Percentiles rank a stretch among this genome's conserved stretches.
Conservation (phyloP, 805 yeast genomes). For the Starmerella sp. region DNA sequence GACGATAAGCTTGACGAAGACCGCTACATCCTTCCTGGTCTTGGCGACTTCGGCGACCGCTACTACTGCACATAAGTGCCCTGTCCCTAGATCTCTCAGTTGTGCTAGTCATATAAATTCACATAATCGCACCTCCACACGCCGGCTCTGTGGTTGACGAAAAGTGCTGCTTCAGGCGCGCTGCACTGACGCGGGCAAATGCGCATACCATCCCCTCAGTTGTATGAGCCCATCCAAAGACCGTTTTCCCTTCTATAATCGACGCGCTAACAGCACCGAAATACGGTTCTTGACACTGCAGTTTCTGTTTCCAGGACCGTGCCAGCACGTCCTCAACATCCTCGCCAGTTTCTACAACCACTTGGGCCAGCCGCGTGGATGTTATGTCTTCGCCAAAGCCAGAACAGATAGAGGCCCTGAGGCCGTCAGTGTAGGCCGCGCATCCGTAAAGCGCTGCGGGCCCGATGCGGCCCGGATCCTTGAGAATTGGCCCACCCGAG, state of each 20-base stretch:
- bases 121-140: slow-evolving; percentile 6
- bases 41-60: slow-evolving; percentile 97
- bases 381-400: slow-evolving; percentile 36
- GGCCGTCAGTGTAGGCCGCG: slow-evolving; percentile 24
- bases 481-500: slow-evolving; percentile 34
- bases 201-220: slow-evolving; percentile 19
- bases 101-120: background rate
- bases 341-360: background rate
- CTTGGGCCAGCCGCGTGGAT: slow-evolving; percentile 24
- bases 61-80: slow-evolving; percentile 67
- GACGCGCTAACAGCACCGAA: background rate
- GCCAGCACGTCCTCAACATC: background rate
- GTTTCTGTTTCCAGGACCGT: slow-evolving; percentile 1
- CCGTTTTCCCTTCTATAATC: background rate
- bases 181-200: background rate
- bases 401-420: slow-evolving; percentile 25
- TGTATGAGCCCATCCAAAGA: slow-evolving; percentile 20
- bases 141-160: slow-evolving; percentile 4
- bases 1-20: slow-evolving; percentile 78
- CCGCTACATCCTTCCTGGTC: slow-evolving; percentile 82
- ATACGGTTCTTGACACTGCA: background rate
- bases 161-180: background rate
- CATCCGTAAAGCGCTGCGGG: slow-evolving; percentile 35
- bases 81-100: background rate
- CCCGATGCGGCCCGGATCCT: slow-evolving; percentile 33